phyloP scores from a whole-genome alignment of 805 yeast species.

The Blastobotrys attinorum region DNA sequence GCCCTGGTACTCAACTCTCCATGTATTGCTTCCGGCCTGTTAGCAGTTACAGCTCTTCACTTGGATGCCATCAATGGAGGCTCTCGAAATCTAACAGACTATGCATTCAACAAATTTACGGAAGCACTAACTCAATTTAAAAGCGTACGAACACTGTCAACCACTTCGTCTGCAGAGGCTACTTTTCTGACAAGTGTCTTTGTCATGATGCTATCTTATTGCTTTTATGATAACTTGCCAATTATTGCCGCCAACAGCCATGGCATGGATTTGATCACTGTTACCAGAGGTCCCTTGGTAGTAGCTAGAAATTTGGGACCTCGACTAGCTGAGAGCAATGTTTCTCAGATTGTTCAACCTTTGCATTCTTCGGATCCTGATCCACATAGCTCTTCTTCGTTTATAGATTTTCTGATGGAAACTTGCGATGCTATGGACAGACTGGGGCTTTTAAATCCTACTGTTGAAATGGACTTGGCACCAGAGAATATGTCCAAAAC shows the following conservation, averaged over 20 bases:
- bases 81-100: slow-evolving; percentile 4
- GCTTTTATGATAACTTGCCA: slow-evolving; percentile 10
- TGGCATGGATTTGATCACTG: slow-evolving; percentile 8
- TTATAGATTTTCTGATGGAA: neutral
- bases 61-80: slow-evolving; percentile 7
- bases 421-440: slow-evolving; percentile 4
- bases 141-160: neutral
- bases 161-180: slow-evolving; percentile 6
- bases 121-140: slow-evolving; percentile 8
- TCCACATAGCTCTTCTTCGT: neutral
- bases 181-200: slow-evolving; percentile 10
- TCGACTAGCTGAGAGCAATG: neutral
- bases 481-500: neutral
- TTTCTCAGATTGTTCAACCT: neutral
- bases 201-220: slow-evolving; percentile 15
- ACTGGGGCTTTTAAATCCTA: neutral
- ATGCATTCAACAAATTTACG: slow-evolving; percentile 7
- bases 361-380: neutral
- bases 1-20: slow-evolving; percentile 7
- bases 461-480: neutral
- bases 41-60: slow-evolving; percentile 14
- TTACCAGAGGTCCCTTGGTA: slow-evolving; percentile 7
- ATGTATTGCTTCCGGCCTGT: slow-evolving; percentile 10
- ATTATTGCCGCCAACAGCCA: neutral
- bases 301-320: slow-evolving; percentile 4